Percentiles rank a stretch among this genome's conserved stretches.
Evolutionary conservation across 179 eudicot species (phyloP).

Genomic region (Nepenthes alata): DNA sequence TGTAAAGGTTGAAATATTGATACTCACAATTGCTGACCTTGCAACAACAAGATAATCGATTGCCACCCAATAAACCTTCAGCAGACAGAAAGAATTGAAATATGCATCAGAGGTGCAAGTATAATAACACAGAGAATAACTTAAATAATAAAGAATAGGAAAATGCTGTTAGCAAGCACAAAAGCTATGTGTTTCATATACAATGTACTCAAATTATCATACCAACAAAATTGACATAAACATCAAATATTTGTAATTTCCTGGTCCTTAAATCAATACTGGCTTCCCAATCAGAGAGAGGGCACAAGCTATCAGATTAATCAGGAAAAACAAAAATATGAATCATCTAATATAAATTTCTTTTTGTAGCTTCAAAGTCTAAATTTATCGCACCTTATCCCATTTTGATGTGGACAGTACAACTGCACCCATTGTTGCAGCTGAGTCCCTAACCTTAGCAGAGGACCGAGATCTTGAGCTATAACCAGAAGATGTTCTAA

Average conservation of each 20-base stretch:
- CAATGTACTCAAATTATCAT: background rate
- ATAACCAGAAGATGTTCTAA: constrained; percentile 40
- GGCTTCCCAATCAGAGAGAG: background rate
- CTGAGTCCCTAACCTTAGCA: constrained; percentile 34
- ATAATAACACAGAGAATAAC: background rate
- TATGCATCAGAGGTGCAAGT: too few species aligned
- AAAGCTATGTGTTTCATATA: background rate
- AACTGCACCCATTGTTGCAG: constrained; percentile 20
- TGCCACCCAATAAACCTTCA: constrained; percentile 81
- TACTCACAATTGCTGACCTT: constrained; percentile 80
- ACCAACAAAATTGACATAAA: background rate
- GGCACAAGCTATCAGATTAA: background rate
- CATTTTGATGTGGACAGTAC: constrained; percentile 33
- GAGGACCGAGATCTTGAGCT: constrained; percentile 57
- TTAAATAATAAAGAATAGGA: background rate
- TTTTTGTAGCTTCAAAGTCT: background rate
- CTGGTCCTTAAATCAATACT: too few species aligned
- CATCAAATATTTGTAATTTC: background rate
- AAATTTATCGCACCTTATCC: constrained; percentile 52
- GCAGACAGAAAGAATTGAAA: background rate
- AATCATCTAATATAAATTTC: too few species aligned
- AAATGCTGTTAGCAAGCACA: background rate
- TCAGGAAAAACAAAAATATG: too few species aligned
- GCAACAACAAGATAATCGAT: constrained; percentile 80
- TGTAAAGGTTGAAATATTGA: constrained; percentile 3